Percentiles rank a stretch among this genome's conserved stretches.
phyloP scores from a whole-genome alignment of 2,329 filamentous ascomycete species.

The Coleophoma crateriformis region DNA sequence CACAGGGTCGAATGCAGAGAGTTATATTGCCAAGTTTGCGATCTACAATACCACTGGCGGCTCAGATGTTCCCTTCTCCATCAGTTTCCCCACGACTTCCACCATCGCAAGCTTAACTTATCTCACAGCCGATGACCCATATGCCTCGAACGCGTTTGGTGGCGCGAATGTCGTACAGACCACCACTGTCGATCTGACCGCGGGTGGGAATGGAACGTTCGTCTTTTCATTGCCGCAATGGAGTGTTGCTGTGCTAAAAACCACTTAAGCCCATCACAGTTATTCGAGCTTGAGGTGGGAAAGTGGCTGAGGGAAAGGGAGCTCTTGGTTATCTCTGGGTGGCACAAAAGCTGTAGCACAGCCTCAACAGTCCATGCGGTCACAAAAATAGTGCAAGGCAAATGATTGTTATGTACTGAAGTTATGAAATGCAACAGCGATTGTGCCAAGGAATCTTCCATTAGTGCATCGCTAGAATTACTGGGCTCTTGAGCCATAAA shows the following conservation, averaged over 20 bases:
- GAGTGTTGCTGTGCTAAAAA: conserved; percentile 7
- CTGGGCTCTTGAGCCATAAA: too few relatives aligned
- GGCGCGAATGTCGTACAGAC: background rate
- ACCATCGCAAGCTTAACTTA: conserved; percentile 36
- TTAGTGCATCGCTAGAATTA: too few relatives aligned
- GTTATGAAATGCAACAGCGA: too few relatives aligned
- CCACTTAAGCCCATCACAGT: background rate
- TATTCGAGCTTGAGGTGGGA: too few relatives aligned
- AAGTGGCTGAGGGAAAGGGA: too few relatives aligned
- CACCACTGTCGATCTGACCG: background rate
- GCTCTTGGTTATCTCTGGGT: too few relatives aligned
- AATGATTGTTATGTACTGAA: too few relatives aligned
- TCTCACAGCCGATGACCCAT: conserved; percentile 27
- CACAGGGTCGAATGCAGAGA: conserved; percentile 36
- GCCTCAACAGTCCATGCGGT: too few relatives aligned
- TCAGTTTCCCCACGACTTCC: conserved; percentile 35
- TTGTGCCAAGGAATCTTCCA: too few relatives aligned
- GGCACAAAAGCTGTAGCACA: too few relatives aligned
- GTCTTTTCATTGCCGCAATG: conserved; percentile 1
- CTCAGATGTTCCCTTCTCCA: conserved; percentile 34
- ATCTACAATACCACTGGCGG: conserved; percentile 41
- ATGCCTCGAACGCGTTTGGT: conserved; percentile 2
- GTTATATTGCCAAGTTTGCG: conserved; percentile 42
- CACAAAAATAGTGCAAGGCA: too few relatives aligned
- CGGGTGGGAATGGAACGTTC: background rate